Evolutionary conservation across 306 rosid species (phyloP), one percentile per base, ranked within the genome.

Genomic region (Coriaria nepalensis): DNA sequence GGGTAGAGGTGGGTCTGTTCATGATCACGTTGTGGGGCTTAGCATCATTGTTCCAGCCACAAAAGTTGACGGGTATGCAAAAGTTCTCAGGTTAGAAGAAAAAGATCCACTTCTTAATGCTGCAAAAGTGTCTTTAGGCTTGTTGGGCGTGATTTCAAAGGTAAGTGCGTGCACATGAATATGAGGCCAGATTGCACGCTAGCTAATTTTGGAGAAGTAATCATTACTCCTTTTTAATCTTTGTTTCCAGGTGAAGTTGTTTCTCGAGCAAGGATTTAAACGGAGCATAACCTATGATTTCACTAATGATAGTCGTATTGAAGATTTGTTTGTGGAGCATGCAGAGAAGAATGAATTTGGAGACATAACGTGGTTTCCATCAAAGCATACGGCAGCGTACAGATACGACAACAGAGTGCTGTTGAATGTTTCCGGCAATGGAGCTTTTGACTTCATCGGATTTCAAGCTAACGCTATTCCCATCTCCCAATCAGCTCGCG

Each of bases 321-420:
- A 85, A 49, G 67, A 75, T 36, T 55, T 7, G 47, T 71, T 43
- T 64, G 33, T 51, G 51, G 72, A 73, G 0, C 93, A 85, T 51
- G 93, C 80, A 14, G 73, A 71, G 47, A 61, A 69, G 14, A 59
- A 78, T 35, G 93, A 85, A 46, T 81, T 81, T 65, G 95, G 57
- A 43, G 93, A 85, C 11, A 68, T 85, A 52, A 73, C 73, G 13
- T 85, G 95, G 95, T 84, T 80, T 57, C 87, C 92, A 44, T 84
- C 92, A 9, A 72, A 40, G 55, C 60, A 56, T 38, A 70, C 69
- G 0, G 80, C 83, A 7, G 83, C 66, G 5, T 84, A 84, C 54
- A 73, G 87, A 73, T 70, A 73, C 15, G 95, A 84, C 37, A 53
- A 60, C 9, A 68, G 95, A 68, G 81, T 73, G 59, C 70, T 76